These are phyloP conservation scores for Corynascus novoguineensis DNA, from an alignment of 495 filamentous ascomycete species.

Conservation along the genomic window DNA sequence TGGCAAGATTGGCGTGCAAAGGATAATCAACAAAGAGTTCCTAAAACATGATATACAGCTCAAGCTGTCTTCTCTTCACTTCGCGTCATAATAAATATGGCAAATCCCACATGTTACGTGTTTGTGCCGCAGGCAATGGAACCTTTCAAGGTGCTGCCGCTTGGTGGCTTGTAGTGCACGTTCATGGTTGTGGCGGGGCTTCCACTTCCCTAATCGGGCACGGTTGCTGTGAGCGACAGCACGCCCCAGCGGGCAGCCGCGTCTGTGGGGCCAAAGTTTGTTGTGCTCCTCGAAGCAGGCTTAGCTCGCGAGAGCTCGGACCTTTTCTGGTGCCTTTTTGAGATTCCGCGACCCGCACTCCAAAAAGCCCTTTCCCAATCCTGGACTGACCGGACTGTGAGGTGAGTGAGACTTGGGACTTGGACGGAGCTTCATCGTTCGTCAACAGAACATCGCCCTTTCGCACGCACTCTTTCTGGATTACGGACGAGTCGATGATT, in stretches of 20 bases:
- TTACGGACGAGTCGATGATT: background rate
- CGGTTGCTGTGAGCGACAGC: constrained; percentile 33
- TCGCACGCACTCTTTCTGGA: constrained; percentile 9
- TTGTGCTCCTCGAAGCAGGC: constrained; percentile 26
- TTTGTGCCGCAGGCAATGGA: too few species aligned
- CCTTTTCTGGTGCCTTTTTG: constrained; percentile 14
- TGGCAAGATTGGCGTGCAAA: too few species aligned
- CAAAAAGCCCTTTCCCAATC: constrained; percentile 21
- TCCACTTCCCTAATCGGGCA: constrained; percentile 2
- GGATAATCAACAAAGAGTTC: too few species aligned
- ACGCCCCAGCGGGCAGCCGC: constrained; percentile 24
- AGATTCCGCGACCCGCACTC: constrained; percentile 20
- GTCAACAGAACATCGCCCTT: constrained; percentile 13
- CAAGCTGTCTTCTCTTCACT: too few species aligned
- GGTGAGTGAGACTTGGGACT: background rate
- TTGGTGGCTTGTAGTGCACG: background rate
- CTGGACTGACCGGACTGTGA: background rate
- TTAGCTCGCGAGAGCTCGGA: constrained; percentile 28
- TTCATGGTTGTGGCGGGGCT: background rate
- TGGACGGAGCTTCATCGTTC: background rate
- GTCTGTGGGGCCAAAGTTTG: constrained; percentile 31
- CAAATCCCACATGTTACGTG: too few species aligned
- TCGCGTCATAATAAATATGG: too few species aligned
- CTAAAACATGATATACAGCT: too few species aligned
- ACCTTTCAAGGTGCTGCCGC: background rate